A percentile compares a stretch with the other conserved stretches of the same genome.
Evolutionary conservation across 257 asterid genomes (phyloP).

Genomic region (Ophiorrhiza pumila): DNA sequence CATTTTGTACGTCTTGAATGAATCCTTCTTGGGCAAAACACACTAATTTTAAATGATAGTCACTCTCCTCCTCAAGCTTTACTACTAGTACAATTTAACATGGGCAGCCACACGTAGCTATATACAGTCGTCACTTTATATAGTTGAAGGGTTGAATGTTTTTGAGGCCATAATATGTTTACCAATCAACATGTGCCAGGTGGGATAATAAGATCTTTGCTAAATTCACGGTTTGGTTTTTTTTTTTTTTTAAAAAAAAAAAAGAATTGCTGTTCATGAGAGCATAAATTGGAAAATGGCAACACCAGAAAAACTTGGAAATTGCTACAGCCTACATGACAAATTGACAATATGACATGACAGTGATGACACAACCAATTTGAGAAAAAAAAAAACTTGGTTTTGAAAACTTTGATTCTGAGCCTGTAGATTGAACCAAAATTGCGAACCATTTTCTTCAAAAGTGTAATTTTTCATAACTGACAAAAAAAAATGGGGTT

Average conservation of each 20-base stretch:
- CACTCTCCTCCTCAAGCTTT: slow-evolving; percentile 13
- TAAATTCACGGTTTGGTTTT: slow-evolving; percentile 16
- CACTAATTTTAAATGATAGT: not conserved
- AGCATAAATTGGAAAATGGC: slow-evolving; percentile 5
- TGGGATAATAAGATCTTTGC: slow-evolving; percentile 33
- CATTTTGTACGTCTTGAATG: slow-evolving; percentile 29
- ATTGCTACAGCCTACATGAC: slow-evolving; percentile 4
- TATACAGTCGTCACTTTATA: slow-evolving; percentile 17
- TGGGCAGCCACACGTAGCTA: slow-evolving; percentile 4
- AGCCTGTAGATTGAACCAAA: slow-evolving; percentile 3
- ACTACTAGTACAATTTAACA: slow-evolving; percentile 11
- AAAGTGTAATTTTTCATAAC: not conserved
- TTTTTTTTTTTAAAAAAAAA: not conserved
- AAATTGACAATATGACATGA: no score
- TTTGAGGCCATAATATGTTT: slow-evolving; percentile 37
- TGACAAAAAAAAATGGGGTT: not conserved
- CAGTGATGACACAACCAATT: not conserved
- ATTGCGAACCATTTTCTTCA: not conserved
- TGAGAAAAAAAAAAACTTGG: not conserved
- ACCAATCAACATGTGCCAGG: slow-evolving; percentile 35
- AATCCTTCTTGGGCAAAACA: not conserved
- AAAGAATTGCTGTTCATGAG: slow-evolving; percentile 7
- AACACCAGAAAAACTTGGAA: slow-evolving; percentile 23
- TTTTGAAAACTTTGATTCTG: slow-evolving; percentile 3
- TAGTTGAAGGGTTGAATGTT: slow-evolving; percentile 30